A percentile compares a stretch with the other conserved stretches of the same genome.
phyloP scores from a whole-genome alignment of 2,329 filamentous ascomycete genomes.

The Exophiala oligosperma region DNA sequence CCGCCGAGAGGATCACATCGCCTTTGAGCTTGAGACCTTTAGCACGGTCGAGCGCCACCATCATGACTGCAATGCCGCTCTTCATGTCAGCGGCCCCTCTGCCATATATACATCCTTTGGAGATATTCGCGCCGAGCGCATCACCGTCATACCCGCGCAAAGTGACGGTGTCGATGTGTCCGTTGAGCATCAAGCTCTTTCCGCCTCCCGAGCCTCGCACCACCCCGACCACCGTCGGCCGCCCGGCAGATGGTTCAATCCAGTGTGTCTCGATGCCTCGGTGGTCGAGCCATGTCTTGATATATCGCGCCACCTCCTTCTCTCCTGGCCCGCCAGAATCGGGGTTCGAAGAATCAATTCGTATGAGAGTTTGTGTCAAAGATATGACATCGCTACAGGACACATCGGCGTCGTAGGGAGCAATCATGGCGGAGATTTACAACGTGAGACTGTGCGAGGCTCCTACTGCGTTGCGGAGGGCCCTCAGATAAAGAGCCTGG shows the following conservation, averaged over 20 bases:
- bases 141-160: conserved; percentile 49
- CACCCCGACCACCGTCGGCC: background rate
- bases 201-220: background rate
- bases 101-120: conserved; percentile 45
- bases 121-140: conserved; percentile 45
- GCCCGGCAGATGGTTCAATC: background rate
- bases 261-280: background rate
- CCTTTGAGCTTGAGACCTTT: conserved; percentile 39
- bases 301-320: background rate
- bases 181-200: background rate
- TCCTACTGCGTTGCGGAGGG: too few relatives aligned
- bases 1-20: conserved; percentile 54
- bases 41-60: conserved; percentile 41
- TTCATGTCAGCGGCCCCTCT: conserved; percentile 47
- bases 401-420: conserved; percentile 1
- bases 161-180: conserved; percentile 51
- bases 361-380: background rate
- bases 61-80: conserved; percentile 40
- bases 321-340: background rate
- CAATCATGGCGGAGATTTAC: too few relatives aligned
- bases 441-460: too few relatives aligned
- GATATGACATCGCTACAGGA: conserved; percentile 5
- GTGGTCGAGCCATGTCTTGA: background rate
- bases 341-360: background rate
- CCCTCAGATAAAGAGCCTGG: too few relatives aligned